A percentile compares a stretch with the other conserved stretches of the same genome.
phyloP scores from a whole-genome alignment of 2,329 filamentous ascomycete species.

The Xylariaceae sp. region DNA sequence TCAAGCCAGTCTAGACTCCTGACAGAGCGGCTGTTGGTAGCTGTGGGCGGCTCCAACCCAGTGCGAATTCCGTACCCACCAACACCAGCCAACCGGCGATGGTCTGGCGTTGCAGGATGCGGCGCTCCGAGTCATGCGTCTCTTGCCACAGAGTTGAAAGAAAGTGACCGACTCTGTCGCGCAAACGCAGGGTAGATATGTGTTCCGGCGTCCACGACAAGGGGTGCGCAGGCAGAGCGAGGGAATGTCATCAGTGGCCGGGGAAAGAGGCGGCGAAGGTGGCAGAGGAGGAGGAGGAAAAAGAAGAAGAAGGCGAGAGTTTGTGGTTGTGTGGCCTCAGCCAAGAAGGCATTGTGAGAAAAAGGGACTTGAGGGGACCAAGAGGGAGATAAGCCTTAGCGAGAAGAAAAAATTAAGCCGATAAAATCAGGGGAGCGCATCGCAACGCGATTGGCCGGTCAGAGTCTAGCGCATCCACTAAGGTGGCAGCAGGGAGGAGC shows the following conservation, averaged over 20 bases:
- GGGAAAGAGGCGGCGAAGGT: no score
- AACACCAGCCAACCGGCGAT: no score
- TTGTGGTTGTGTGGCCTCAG: slow-evolving; percentile 1
- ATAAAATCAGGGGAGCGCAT: slow-evolving; percentile 20
- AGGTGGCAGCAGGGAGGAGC: slow-evolving; percentile 20
- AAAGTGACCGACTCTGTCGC: no score
- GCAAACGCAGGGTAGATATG: no score
- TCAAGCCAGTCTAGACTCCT: slow-evolving; percentile 12
- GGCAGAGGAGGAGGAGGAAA: not conserved
- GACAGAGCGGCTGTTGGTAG: slow-evolving; percentile 10
- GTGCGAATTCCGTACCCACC: slow-evolving; percentile 11
- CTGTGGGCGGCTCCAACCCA: slow-evolving; percentile 6
- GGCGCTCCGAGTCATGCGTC: no score
- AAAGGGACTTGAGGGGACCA: slow-evolving; percentile 22
- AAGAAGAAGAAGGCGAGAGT: not conserved
- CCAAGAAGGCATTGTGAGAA: slow-evolving; percentile 9
- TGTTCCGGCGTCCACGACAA: no score
- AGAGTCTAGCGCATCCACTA: slow-evolving; percentile 16
- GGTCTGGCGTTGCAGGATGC: no score
- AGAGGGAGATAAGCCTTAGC: slow-evolving; percentile 17
- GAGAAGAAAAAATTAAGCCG: slow-evolving; percentile 18
- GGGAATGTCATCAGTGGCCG: no score
- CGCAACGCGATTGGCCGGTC: slow-evolving; percentile 17
- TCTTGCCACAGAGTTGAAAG: no score
- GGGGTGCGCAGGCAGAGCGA: no score